A percentile compares a stretch with the other conserved stretches of the same genome.
Evolutionary conservation across 176 grass and related monocot species (phyloP).

Genomic region (Triticum urartu): DNA sequence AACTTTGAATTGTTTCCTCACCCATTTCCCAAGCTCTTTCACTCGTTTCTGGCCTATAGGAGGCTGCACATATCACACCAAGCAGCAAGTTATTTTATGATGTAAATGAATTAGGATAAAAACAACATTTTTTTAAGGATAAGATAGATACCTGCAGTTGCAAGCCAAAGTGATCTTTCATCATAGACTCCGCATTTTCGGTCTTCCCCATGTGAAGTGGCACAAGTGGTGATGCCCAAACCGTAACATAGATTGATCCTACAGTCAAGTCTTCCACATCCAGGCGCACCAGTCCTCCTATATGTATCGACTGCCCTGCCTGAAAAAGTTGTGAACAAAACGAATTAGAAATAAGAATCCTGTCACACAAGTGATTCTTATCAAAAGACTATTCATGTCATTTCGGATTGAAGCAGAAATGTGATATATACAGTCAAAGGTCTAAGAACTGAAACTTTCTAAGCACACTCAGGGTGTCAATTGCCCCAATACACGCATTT

Average conservation of each 20-base stretch:
- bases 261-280: slow-evolving; percentile 66
- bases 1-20: slow-evolving; percentile 60
- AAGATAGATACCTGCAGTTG: slow-evolving; percentile 66
- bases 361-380: background rate
- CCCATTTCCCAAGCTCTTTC: slow-evolving; percentile 78
- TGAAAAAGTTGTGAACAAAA: slow-evolving; percentile 27
- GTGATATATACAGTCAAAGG: background rate
- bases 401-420: background rate
- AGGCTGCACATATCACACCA: slow-evolving; percentile 58
- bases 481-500: background rate
- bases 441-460: background rate
- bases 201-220: slow-evolving; percentile 95
- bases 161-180: slow-evolving; percentile 66
- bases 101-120: background rate
- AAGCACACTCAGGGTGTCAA: background rate
- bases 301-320: slow-evolving; percentile 76
- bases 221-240: slow-evolving; percentile 83
- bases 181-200: slow-evolving; percentile 53
- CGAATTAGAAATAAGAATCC: slow-evolving; percentile 11
- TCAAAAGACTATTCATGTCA: background rate
- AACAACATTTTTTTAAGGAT: background rate
- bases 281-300: slow-evolving; percentile 64
- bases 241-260: slow-evolving; percentile 67
- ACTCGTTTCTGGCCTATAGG: slow-evolving; percentile 60
- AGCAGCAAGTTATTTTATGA: background rate